Conservation (phyloP, 768 basidiomycete genomes). For the Russula olivacea region DNA sequence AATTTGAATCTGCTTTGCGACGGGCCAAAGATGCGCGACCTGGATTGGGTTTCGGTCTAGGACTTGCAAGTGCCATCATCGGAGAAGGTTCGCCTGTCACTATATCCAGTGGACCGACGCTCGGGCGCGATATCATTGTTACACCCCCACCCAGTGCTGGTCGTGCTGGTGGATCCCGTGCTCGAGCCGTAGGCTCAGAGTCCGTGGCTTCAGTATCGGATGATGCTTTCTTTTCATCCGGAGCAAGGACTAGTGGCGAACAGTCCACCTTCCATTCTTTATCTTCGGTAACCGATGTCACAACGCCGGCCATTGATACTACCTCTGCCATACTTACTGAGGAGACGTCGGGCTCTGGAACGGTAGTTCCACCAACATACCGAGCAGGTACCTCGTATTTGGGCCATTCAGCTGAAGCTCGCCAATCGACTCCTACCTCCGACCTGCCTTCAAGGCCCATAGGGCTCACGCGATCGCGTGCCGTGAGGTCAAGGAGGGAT, state of each 20-base stretch:
- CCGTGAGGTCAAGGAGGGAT: slow-evolving; percentile 45
- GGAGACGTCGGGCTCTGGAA: slow-evolving; percentile 32
- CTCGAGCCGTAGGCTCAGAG: slow-evolving; percentile 28
- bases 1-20: slow-evolving; percentile 42
- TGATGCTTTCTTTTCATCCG: slow-evolving; percentile 44
- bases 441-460: slow-evolving; percentile 38
- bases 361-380: slow-evolving; percentile 18
- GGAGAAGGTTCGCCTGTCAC: slow-evolving; percentile 64
- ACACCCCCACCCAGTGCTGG: slow-evolving; percentile 42
- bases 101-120: slow-evolving; percentile 56
- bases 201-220: slow-evolving; percentile 35
- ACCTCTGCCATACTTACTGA: slow-evolving; percentile 35
- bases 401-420: not conserved
- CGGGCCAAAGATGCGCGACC: slow-evolving; percentile 39
- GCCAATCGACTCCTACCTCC: slow-evolving; percentile 39
- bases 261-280: slow-evolving; percentile 36
- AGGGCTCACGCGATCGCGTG: slow-evolving; percentile 51
- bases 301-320: slow-evolving; percentile 29
- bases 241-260: slow-evolving; percentile 32
- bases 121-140: slow-evolving; percentile 39
- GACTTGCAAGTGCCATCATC: slow-evolving; percentile 31
- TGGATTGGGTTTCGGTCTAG: slow-evolving; percentile 42
- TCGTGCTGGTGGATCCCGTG: slow-evolving; percentile 29
- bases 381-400: not conserved
- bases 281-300: slow-evolving; percentile 32